phyloP scores from a whole-genome alignment of 257 asterid species.

The Plectranthus barbatus region DNA sequence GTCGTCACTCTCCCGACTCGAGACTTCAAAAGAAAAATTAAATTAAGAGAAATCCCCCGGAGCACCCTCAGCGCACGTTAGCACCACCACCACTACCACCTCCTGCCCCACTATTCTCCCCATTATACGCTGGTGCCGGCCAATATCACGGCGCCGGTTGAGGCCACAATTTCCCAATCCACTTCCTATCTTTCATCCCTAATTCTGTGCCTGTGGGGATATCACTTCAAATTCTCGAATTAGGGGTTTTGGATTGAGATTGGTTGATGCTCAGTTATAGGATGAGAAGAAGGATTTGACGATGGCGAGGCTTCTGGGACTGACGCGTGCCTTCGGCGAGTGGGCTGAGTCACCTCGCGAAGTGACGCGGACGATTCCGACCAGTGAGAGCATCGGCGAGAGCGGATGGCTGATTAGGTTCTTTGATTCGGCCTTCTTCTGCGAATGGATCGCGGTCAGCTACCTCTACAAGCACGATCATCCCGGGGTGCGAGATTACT shows the following conservation, averaged over 20 bases:
- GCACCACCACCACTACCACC: constrained; percentile 31
- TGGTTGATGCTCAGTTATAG: constrained; percentile 15
- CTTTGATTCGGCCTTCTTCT: constrained; percentile 81
- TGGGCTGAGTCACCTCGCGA: constrained; percentile 80
- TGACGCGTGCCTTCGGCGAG: constrained; percentile 68
- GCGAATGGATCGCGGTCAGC: constrained; percentile 98
- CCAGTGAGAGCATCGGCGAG: constrained; percentile 77
- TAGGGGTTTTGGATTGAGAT: constrained; percentile 37
- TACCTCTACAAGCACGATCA: constrained; percentile 91
- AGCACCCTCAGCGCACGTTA: constrained; percentile 60
- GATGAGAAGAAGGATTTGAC: constrained; percentile 43
- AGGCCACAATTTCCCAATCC: constrained; percentile 6
- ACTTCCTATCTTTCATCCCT: background rate
- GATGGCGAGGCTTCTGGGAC: constrained; percentile 77
- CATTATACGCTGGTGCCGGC: constrained; percentile 21
- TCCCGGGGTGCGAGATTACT: constrained; percentile 80
- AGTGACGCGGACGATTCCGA: constrained; percentile 83
- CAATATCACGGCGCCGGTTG: constrained; percentile 23
- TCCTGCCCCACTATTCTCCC: background rate
- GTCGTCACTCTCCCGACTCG: constrained; percentile 44
- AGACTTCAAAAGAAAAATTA: constrained; percentile 14
- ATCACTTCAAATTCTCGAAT: constrained; percentile 19
- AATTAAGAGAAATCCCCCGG: constrained; percentile 19
- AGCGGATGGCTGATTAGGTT: constrained; percentile 89
- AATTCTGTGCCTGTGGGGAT: constrained; percentile 1